Percentiles rank a stretch among this genome's conserved stretches.
phyloP scores from a whole-genome alignment of 148 eudicot genomes.

The Rheum nobile region DNA sequence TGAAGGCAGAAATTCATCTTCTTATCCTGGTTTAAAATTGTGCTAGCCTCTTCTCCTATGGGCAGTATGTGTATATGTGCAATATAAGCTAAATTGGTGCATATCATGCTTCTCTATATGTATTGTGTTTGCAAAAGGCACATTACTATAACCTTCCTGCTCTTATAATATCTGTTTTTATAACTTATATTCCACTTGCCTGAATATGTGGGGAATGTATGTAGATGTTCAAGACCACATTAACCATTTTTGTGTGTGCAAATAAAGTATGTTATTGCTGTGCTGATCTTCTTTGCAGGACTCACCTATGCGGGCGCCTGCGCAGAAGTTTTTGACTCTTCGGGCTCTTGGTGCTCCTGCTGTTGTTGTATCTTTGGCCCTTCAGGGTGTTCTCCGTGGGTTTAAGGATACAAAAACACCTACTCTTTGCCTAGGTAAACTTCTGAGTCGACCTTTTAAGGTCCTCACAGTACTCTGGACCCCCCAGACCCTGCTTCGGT shows the following conservation, averaged over 20 bases:
- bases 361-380: constrained; percentile 82
- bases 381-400: constrained; percentile 93
- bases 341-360: constrained; percentile 99
- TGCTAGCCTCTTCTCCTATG: background rate
- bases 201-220: background rate
- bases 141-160: background rate
- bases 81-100: background rate
- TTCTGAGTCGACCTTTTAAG: background rate
- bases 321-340: constrained; percentile 60
- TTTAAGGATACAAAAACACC: constrained; percentile 99
- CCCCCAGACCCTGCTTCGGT: no score
- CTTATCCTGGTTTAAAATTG: background rate
- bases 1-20: background rate
- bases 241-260: background rate
- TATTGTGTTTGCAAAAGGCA: background rate
- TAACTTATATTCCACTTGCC: background rate
- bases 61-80: background rate
- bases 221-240: no score
- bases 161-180: background rate
- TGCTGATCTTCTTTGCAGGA: constrained; percentile 27
- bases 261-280: background rate
- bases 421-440: constrained; percentile 73
- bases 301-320: constrained; percentile 69
- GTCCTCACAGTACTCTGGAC: no score
- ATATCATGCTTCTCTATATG: background rate